Evolutionary conservation across 306 rosid species (phyloP).

Genomic region (Vigna angularis): DNA sequence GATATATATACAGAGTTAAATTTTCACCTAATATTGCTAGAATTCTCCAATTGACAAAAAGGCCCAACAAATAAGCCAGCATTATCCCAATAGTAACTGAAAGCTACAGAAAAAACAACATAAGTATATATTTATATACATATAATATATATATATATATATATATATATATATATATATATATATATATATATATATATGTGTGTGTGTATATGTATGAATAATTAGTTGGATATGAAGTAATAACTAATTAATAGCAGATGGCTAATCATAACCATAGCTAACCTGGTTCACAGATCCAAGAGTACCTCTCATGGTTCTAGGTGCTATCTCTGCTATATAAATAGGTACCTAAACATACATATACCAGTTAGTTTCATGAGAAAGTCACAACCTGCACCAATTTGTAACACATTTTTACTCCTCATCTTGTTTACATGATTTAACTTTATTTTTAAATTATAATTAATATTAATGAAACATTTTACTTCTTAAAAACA

Average conservation of each 20-base stretch:
- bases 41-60: conserved; percentile 70
- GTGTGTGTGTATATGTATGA: background rate
- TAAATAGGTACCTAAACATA: conserved; percentile 74
- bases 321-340: conserved; percentile 82
- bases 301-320: conserved; percentile 76
- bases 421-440: too few relatives aligned
- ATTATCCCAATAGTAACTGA: conserved; percentile 65
- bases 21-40: conserved; percentile 70
- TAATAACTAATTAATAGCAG: background rate
- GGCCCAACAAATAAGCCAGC: conserved; percentile 76
- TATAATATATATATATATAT: too few relatives aligned
- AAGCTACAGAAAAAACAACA: conserved; percentile 49
- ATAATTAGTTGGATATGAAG: background rate
- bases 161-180: too few relatives aligned
- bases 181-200: too few relatives aligned
- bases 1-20: background rate
- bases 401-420: too few relatives aligned
- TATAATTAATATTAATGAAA: too few relatives aligned
- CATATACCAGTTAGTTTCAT: too few relatives aligned
- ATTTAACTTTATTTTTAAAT: too few relatives aligned
- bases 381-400: too few relatives aligned
- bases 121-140: background rate
- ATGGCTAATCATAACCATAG: background rate
- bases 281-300: conserved; percentile 83
- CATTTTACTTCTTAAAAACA: too few relatives aligned